A percentile compares a stretch with the other conserved stretches of the same genome.
These are phyloP conservation scores for Amphirosellinia nigrospora DNA, from an alignment of 495 filamentous ascomycete species.

Conservation along the genomic window DNA sequence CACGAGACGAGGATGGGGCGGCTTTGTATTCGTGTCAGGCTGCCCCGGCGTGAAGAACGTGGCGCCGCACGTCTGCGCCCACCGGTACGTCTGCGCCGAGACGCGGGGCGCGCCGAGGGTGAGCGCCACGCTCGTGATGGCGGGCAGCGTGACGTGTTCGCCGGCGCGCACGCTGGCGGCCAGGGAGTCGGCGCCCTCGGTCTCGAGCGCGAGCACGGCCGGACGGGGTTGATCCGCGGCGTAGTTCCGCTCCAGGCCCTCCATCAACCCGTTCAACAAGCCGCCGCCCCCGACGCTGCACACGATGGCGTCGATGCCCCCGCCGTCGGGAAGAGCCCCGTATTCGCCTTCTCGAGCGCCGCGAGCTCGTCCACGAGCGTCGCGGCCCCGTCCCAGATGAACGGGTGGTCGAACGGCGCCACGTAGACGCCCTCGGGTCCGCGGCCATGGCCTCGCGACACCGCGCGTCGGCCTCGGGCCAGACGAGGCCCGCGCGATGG, in stretches of 20 bases:
- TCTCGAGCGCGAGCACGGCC: constrained; percentile 80
- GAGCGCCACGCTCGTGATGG: constrained; percentile 82
- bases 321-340: constrained; percentile 39
- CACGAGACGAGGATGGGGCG: constrained; percentile 48
- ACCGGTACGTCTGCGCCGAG: constrained; percentile 72
- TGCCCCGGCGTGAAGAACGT: constrained; percentile 9
- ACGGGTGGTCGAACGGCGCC: constrained; percentile 86
- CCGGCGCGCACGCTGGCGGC: constrained; percentile 63
- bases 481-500: constrained; percentile 71
- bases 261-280: constrained; percentile 77
- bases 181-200: constrained; percentile 76
- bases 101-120: constrained; percentile 79
- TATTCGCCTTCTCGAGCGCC: constrained; percentile 42
- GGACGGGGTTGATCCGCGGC: constrained; percentile 41
- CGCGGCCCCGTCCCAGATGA: constrained; percentile 81
- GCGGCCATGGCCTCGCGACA: constrained; percentile 67
- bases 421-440: constrained; percentile 74
- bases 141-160: constrained; percentile 67
- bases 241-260: constrained; percentile 66
- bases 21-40: constrained; percentile 21
- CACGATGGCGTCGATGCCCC: constrained; percentile 68
- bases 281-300: constrained; percentile 92
- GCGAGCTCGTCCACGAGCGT: constrained; percentile 78
- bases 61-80: constrained; percentile 43
- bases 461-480: constrained; percentile 78